Conservation (phyloP, 164 flowering plant genomes). For the Berberis thunbergii region DNA sequence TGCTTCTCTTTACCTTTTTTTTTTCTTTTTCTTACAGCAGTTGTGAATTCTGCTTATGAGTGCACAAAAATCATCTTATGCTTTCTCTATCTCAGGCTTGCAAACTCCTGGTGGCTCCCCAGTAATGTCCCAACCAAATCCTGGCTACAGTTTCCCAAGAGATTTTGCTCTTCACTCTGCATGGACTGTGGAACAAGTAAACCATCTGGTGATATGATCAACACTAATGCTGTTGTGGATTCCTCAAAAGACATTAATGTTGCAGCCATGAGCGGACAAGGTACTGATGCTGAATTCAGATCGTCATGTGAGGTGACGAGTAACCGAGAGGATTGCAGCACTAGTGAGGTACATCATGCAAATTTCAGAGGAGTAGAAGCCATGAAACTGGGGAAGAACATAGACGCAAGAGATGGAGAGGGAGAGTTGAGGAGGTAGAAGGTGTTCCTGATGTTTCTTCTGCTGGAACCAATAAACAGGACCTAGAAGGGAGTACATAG, state of each 20-base stretch:
- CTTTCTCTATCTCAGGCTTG: slow-evolving; percentile 23
- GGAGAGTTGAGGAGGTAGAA: slow-evolving; percentile 48
- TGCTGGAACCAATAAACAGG: slow-evolving; percentile 25
- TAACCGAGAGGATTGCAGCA: slow-evolving; percentile 71
- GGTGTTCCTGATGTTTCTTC: slow-evolving; percentile 18
- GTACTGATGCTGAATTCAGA: slow-evolving; percentile 48
- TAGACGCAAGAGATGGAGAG: slow-evolving; percentile 90
- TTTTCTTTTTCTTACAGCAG: not conserved
- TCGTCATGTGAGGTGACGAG: slow-evolving; percentile 34
- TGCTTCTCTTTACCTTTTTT: not conserved
- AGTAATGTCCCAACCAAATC: slow-evolving; percentile 24
- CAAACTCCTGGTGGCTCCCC: slow-evolving; percentile 18
- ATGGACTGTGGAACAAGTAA: slow-evolving; percentile 28
- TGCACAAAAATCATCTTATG: too few relatives aligned
- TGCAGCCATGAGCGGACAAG: slow-evolving; percentile 24
- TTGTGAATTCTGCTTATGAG: not conserved
- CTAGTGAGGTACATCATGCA: slow-evolving; percentile 46
- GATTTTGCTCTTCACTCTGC: slow-evolving; percentile 26
- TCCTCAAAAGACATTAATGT: slow-evolving; percentile 30
- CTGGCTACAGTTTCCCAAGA: slow-evolving; percentile 36
- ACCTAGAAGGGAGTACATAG: slow-evolving; percentile 14
- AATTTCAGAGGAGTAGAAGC: slow-evolving; percentile 42
- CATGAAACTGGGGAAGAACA: slow-evolving; percentile 48
- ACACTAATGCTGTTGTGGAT: slow-evolving; percentile 19
- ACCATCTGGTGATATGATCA: slow-evolving; percentile 45